A percentile compares a stretch with the other conserved stretches of the same genome.
phyloP scores from a whole-genome alignment of 352 stramenopile genomes.

The Phytophthora meadii region DNA sequence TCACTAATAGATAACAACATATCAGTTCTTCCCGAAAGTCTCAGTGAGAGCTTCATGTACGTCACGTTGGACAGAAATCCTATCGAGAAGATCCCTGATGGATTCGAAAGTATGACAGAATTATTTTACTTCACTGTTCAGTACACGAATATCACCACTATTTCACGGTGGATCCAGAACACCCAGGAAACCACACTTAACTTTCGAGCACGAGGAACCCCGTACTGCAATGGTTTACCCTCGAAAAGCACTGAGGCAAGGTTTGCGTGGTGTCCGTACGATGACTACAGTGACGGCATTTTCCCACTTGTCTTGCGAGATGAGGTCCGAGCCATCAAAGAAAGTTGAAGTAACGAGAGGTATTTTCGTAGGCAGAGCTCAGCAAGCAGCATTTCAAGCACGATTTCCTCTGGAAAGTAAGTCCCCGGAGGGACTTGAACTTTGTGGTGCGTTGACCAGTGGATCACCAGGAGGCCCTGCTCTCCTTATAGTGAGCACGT shows the following conservation, averaged over 20 bases:
- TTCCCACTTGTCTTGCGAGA: not conserved
- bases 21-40: not conserved
- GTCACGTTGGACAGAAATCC: not conserved
- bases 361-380: too few relatives aligned
- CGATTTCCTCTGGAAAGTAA: too few relatives aligned
- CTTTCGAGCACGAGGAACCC: not conserved
- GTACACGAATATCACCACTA: not conserved
- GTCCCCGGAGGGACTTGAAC: too few relatives aligned
- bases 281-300: not conserved
- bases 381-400: too few relatives aligned
- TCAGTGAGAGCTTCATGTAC: not conserved
- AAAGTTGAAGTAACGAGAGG: too few relatives aligned
- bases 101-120: not conserved
- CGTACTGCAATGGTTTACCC: not conserved
- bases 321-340: not conserved
- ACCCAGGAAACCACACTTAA: not conserved
- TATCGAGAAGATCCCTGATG: not conserved
- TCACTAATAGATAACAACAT: not conserved
- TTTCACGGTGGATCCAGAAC: not conserved
- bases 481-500: too few relatives aligned
- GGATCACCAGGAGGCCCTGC: too few relatives aligned
- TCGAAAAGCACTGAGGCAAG: not conserved
- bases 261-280: not conserved
- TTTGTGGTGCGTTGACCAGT: too few relatives aligned
- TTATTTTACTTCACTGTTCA: not conserved